Conservation (phyloP, 352 stramenopile genomes). For the Phytophthora pseudosyringae region DNA sequence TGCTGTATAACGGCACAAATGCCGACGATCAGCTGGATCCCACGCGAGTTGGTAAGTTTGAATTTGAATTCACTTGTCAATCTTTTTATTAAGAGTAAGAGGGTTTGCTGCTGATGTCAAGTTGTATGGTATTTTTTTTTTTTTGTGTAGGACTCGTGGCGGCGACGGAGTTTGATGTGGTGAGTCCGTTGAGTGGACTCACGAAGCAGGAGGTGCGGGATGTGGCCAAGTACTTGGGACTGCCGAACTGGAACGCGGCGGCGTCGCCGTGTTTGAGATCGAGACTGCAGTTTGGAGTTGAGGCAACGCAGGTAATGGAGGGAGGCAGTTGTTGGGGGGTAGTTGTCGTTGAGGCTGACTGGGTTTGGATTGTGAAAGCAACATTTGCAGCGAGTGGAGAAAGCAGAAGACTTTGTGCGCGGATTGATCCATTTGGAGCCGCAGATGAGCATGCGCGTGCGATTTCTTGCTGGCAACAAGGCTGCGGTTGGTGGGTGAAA, state of each 20-base stretch:
- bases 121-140: slow-evolving; percentile 10
- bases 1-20: slow-evolving; percentile 98
- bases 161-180: slow-evolving; percentile 92
- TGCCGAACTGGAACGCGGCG: slow-evolving; percentile 96
- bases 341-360: no score
- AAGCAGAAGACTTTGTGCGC: slow-evolving; percentile 71
- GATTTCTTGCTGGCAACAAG: slow-evolving; percentile 75
- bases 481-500: slow-evolving; percentile 62
- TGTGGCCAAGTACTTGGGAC: slow-evolving; percentile 89
- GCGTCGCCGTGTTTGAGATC: slow-evolving; percentile 96
- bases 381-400: slow-evolving; percentile 75
- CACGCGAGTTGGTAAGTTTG: slow-evolving; percentile 86
- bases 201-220: slow-evolving; percentile 92
- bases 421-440: slow-evolving; percentile 44
- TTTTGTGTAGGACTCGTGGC: slow-evolving; percentile 86
- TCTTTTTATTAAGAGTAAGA: no score
- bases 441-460: slow-evolving; percentile 75
- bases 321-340: no score
- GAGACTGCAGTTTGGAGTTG: slow-evolving; percentile 94
- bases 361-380: no score
- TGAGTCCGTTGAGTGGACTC: slow-evolving; percentile 90
- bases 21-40: slow-evolving; percentile 94
- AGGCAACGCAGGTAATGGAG: slow-evolving; percentile 88
- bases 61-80: neutral
- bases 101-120: no score